Evolutionary conservation across 352 stramenopile genomes (phyloP), one percentile per base, ranked within the genome.

Genomic region (Globisporangium cystogenes): DNA sequence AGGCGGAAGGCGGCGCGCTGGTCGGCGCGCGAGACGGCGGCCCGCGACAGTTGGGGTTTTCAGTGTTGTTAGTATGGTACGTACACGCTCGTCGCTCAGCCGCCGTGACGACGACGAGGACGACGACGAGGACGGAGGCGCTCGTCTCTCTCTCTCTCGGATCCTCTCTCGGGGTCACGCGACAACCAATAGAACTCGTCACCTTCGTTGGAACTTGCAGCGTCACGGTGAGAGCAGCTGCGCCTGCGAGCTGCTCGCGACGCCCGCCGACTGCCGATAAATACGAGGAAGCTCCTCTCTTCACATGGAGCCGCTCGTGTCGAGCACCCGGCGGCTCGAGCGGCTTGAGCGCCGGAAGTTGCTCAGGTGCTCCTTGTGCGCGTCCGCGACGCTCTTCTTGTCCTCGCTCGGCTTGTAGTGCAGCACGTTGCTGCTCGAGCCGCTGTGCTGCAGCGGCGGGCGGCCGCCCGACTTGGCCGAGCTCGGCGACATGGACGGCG

Each of bases 321-420:
- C 51, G 21, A 51, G 21, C 20, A 51, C 29, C 33, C 27, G 47
- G 37, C 53, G 53, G 31, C 53, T 60, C 8, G 46, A 43, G 3
- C 53, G 31, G 39, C 47, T 53, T 20, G 45, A 53, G 37, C 53
- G 45, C 6, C 53, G 45, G 20, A 60, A 60, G 46, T 60, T 60
- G 46, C 10, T 71, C 45, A 77, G 68, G 51, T 81, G 70, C 46
- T 68, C 73, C 48, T 75, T 65, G 4, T 71, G 67, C 31, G 65
- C 57, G 43, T 67, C 55, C 27, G 73, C 56, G 37, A 74, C 42
- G 52, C 56, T 80, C 54, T 72, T 76, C 20, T 58, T 66, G 18
- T 57, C 37, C 50, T 76, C 68, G 5, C 42, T 59, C 23, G 68
- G 60, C 48, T 63, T 60, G 41, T 77, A 74, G 12, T 48, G 36